Evolutionary conservation across 2,329 filamentous ascomycete species (phyloP).

Genomic region (Paecilomyces fulvus): DNA sequence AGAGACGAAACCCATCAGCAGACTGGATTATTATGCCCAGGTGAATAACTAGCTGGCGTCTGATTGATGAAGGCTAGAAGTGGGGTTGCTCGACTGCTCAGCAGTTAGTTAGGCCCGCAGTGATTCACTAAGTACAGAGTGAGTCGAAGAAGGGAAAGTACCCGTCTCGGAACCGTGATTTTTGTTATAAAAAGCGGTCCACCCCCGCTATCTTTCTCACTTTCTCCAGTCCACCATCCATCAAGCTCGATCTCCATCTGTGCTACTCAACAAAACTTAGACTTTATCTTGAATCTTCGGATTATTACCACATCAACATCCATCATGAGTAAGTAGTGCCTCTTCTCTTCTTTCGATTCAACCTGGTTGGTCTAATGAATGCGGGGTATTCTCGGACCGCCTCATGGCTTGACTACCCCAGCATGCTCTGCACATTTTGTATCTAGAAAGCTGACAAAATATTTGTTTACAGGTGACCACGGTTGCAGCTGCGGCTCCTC

Average conservation of each 20-base stretch:
- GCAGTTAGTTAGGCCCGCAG: background rate
- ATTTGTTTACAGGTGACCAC: constrained; percentile 18
- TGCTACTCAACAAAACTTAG: background rate
- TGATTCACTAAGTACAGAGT: background rate
- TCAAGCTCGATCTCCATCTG: constrained; percentile 5
- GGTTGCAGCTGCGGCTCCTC: constrained; percentile 33
- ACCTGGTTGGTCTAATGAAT: background rate
- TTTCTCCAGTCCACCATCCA: background rate
- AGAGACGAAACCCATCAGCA: background rate
- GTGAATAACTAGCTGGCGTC: background rate
- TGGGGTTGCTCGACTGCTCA: background rate
- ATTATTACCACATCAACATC: constrained; percentile 1
- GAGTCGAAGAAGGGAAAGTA: background rate
- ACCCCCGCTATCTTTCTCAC: background rate
- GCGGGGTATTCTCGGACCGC: background rate
- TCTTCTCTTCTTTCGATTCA: background rate
- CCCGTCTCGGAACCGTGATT: background rate
- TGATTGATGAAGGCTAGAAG: background rate
- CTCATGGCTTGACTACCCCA: background rate
- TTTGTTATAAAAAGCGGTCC: background rate
- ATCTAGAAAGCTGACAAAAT: background rate
- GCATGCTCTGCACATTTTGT: too few relatives aligned
- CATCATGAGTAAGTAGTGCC: constrained; percentile 18
- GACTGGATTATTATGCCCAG: background rate
- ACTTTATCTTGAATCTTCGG: background rate